These are phyloP conservation scores for Abelmoschus esculentus DNA, from an alignment of 345 rosid genomes.

Conservation along the genomic window DNA sequence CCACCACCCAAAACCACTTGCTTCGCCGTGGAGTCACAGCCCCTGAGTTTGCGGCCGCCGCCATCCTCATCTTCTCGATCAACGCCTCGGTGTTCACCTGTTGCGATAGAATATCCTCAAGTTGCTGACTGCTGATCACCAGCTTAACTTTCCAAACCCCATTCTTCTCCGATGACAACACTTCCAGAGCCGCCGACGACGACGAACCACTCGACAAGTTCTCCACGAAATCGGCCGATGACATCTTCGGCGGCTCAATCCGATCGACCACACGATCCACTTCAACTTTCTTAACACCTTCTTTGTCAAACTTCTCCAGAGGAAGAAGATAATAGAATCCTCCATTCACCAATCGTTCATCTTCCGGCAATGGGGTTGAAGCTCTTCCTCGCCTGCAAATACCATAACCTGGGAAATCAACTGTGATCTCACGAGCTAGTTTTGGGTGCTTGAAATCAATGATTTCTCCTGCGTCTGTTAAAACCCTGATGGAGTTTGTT, in stretches of 20 bases:
- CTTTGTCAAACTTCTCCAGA: constrained; percentile 14
- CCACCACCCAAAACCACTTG: constrained; percentile 23
- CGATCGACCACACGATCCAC: neutral
- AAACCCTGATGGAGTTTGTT: constrained; percentile 20
- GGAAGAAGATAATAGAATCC: constrained; percentile 49
- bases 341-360: constrained; percentile 30
- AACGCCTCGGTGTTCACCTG: constrained; percentile 53
- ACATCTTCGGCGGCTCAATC: constrained; percentile 17
- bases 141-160: constrained; percentile 74
- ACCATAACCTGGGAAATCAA: constrained; percentile 32
- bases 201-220: constrained; percentile 13
- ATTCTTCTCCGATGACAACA: constrained; percentile 41
- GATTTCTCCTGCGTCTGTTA: constrained; percentile 29
- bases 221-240: constrained; percentile 16
- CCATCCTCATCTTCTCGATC: constrained; percentile 60
- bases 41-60: constrained; percentile 34
- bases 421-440: constrained; percentile 31
- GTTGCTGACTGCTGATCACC: constrained; percentile 45
- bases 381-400: constrained; percentile 26
- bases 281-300: constrained; percentile 3
- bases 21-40: constrained; percentile 15
- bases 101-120: constrained; percentile 61
- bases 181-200: constrained; percentile 27
- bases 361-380: neutral
- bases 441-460: constrained; percentile 33